Percentiles rank a stretch among this genome's conserved stretches.
Evolutionary conservation across 2,329 filamentous ascomycete species (phyloP).

Genomic region (Chaetomiaceae sp.): DNA sequence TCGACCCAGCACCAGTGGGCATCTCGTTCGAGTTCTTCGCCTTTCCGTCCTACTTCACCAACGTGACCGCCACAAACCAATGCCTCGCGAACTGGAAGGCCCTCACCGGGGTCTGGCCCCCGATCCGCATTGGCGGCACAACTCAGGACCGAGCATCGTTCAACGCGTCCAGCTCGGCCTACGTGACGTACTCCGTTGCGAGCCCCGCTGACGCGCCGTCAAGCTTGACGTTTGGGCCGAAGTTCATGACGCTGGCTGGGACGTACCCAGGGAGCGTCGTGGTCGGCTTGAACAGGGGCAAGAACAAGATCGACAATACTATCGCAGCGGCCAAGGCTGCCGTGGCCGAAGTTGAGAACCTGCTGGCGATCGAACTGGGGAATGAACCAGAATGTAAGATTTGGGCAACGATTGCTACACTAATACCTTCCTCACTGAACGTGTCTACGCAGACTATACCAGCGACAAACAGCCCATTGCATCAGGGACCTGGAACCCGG

Average conservation of each 20-base stretch:
- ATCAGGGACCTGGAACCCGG: conserved; percentile 32
- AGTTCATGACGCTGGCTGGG: conserved; percentile 44
- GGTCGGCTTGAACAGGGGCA: conserved; percentile 47
- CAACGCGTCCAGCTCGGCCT: conserved; percentile 37
- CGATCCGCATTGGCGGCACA: conserved; percentile 52
- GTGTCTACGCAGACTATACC: conserved; percentile 34
- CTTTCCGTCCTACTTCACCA: conserved; percentile 48
- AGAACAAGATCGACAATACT: conserved; percentile 48
- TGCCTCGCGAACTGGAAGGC: conserved; percentile 47
- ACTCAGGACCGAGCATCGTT: conserved; percentile 52
- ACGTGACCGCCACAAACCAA: conserved; percentile 43
- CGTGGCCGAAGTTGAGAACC: conserved; percentile 38
- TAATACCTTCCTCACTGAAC: background rate
- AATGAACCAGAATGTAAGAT: conserved; percentile 53
- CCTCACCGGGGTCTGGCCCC: conserved; percentile 45
- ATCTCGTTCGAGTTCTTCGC: conserved; percentile 49
- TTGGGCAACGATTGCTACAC: too few relatives aligned
- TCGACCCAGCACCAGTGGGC: conserved; percentile 22
- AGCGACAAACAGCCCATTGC: conserved; percentile 34
- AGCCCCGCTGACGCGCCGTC: conserved; percentile 41
- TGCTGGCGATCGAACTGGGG: conserved; percentile 49
- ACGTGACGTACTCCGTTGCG: conserved; percentile 46
- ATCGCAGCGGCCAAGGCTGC: conserved; percentile 44
- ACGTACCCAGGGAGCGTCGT: conserved; percentile 45
- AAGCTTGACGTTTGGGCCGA: conserved; percentile 45